A percentile compares a stretch with the other conserved stretches of the same genome.
Conservation (phyloP, 352 stramenopile genomes). For the Globisporangium echinulatum region DNA sequence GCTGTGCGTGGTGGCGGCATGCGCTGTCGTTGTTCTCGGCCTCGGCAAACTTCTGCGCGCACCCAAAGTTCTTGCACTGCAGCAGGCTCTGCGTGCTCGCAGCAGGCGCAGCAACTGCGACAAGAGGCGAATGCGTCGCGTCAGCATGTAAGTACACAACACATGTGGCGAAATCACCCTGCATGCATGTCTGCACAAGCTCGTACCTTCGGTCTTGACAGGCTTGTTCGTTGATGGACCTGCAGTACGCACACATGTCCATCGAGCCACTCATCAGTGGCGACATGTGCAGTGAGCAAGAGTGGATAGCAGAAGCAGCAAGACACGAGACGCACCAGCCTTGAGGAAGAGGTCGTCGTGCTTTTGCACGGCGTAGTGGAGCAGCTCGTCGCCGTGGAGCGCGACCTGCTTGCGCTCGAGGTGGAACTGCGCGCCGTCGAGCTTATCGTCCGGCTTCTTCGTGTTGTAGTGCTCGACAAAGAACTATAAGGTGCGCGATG, state of each 20-base stretch:
- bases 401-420: constrained; percentile 60
- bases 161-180: neutral
- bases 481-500: constrained; percentile 35
- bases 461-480: constrained; percentile 90
- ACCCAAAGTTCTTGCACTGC: constrained; percentile 87
- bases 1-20: constrained; percentile 71
- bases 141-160: neutral
- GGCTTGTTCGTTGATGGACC: constrained; percentile 50
- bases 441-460: constrained; percentile 69
- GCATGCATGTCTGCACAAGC: constrained; percentile 4
- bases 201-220: constrained; percentile 31
- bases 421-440: constrained; percentile 49
- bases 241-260: neutral
- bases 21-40: constrained; percentile 69
- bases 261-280: neutral
- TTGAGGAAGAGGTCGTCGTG: constrained; percentile 86
- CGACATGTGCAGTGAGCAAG: neutral
- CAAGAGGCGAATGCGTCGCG: neutral
- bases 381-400: constrained; percentile 67
- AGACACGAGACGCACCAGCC: constrained; percentile 14
- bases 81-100: constrained; percentile 30
- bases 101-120: neutral
- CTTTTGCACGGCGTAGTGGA: constrained; percentile 77
- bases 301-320: neutral
- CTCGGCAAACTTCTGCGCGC: constrained; percentile 73